Evolutionary conservation across 176 grass and related monocot species (phyloP).

Genomic region (Poa annua): DNA sequence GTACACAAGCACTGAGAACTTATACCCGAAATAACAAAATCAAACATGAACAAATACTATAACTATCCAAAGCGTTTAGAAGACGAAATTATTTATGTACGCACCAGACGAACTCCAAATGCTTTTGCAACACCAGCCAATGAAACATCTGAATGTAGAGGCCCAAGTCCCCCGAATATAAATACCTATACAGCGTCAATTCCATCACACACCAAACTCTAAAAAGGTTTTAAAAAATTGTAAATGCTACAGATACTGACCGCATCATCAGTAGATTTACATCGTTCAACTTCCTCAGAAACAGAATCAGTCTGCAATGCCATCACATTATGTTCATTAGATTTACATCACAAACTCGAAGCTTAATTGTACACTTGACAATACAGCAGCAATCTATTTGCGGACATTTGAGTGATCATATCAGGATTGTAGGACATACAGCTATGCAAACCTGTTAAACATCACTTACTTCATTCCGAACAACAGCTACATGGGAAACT

Average conservation of each 20-base stretch:
- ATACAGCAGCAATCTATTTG: conserved; percentile 31
- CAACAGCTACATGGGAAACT: conserved; percentile 74
- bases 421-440: not conserved
- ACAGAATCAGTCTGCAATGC: conserved; percentile 87
- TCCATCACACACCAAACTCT: conserved; percentile 17
- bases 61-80: conserved; percentile 9
- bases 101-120: conserved; percentile 98
- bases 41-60: conserved; percentile 13
- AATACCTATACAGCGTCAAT: conserved; percentile 66
- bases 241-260: conserved; percentile 50
- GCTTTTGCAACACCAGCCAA: conserved; percentile 90
- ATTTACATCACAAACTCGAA: conserved; percentile 24
- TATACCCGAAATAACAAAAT: not conserved
- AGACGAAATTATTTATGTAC: conserved; percentile 20
- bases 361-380: conserved; percentile 34
- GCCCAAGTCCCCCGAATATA: conserved; percentile 89
- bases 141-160: conserved; percentile 92
- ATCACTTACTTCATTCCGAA: conserved; percentile 78
- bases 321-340: conserved; percentile 35
- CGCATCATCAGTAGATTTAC: conserved; percentile 78
- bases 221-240: conserved; percentile 38
- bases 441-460: conserved; percentile 30
- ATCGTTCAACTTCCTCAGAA: conserved; percentile 81
- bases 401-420: not conserved
- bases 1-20: not conserved